These are phyloP conservation scores for Solanum pinnatisectum DNA, from an alignment of 257 asterid genomes.

Conservation along the genomic window DNA sequence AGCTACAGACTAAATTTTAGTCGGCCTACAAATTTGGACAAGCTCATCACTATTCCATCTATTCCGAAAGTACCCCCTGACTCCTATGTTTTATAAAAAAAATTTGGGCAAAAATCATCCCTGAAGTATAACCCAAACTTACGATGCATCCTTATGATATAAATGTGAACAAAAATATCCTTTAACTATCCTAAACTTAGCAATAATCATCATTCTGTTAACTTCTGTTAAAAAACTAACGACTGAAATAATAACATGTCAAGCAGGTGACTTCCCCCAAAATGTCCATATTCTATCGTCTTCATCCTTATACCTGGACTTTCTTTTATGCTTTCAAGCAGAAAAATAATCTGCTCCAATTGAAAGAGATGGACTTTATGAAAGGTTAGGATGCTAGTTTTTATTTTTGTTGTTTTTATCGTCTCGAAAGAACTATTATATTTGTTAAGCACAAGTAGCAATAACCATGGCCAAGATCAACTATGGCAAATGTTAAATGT, in stretches of 20 bases:
- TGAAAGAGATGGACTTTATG: background rate
- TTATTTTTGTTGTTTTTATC: too few species aligned
- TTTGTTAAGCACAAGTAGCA: background rate
- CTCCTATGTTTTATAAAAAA: too few species aligned
- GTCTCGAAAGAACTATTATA: background rate
- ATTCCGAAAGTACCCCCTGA: too few species aligned
- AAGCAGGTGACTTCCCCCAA: background rate
- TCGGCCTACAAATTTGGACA: too few species aligned
- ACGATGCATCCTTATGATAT: too few species aligned
- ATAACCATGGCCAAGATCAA: background rate
- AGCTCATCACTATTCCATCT: too few species aligned
- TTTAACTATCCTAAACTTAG: too few species aligned
- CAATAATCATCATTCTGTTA: too few species aligned
- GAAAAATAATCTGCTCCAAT: background rate
- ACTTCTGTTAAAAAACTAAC: background rate
- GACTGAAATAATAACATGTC: background rate
- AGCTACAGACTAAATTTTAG: too few species aligned
- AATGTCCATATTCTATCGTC: background rate
- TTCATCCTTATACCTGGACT: background rate
- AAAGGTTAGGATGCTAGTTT: background rate
- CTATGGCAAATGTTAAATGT: background rate
- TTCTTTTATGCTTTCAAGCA: background rate
- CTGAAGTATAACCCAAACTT: too few species aligned
- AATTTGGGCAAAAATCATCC: too few species aligned
- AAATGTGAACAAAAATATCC: too few species aligned